Conservation (phyloP, 768 basidiomycete genomes). For the Russula abietina region DNA sequence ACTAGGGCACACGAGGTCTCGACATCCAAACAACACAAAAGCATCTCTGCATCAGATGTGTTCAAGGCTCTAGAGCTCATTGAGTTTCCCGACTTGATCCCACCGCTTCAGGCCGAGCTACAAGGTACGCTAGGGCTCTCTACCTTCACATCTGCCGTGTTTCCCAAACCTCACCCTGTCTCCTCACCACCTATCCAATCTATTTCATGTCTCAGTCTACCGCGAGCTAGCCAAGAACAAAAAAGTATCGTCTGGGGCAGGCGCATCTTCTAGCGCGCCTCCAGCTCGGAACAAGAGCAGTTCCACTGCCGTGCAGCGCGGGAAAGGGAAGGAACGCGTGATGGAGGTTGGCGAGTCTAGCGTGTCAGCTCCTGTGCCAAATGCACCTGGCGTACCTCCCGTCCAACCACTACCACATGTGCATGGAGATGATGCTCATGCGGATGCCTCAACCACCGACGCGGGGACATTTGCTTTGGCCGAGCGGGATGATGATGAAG, state of each 20-base stretch:
- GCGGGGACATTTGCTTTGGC: conserved; percentile 28
- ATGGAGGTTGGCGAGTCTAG: not conserved
- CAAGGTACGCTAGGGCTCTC: conserved; percentile 39
- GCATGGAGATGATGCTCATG: not conserved
- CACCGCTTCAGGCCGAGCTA: conserved; percentile 58
- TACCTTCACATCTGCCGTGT: not conserved
- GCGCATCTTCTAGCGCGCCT: conserved; percentile 18
- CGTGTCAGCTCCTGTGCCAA: conserved; percentile 24
- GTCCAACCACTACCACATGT: conserved; percentile 27
- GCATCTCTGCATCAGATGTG: conserved; percentile 85
- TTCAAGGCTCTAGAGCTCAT: conserved; percentile 78
- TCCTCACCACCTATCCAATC: not conserved
- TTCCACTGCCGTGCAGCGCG: not conserved
- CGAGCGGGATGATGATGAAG: conserved; percentile 31
- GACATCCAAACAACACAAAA: conserved; percentile 76
- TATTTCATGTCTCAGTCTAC: conserved; percentile 43
- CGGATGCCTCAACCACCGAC: conserved; percentile 5
- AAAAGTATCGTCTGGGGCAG: conserved; percentile 37
- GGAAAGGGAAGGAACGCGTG: conserved; percentile 22
- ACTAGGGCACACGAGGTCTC: conserved; percentile 84
- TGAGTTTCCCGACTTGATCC: conserved; percentile 67
- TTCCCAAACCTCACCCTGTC: not conserved
- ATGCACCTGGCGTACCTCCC: conserved; percentile 21
- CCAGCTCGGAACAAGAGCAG: conserved; percentile 12
- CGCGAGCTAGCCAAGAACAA: conserved; percentile 58